Conservation (phyloP, 2,329 filamentous ascomycete genomes). For the Phaeosphaeria sp. region DNA sequence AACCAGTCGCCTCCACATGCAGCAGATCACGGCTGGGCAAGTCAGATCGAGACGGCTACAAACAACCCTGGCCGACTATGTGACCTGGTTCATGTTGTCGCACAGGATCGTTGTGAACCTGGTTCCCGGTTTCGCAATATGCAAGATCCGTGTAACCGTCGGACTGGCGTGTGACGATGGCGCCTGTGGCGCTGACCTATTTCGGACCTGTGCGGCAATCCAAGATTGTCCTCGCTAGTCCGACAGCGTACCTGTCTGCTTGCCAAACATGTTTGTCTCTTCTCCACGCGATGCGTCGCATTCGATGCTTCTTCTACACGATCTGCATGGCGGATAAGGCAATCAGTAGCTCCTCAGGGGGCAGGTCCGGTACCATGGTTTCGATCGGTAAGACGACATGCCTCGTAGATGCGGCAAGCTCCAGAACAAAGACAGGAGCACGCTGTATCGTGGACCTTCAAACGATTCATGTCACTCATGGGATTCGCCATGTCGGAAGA, state of each 20-base stretch:
- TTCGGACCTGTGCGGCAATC: constrained; percentile 40
- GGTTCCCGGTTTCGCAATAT: constrained; percentile 45
- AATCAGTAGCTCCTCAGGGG: constrained; percentile 19
- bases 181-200: constrained; percentile 40
- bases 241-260: constrained; percentile 15
- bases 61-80: constrained; percentile 14
- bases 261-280: constrained; percentile 37
- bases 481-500: neutral
- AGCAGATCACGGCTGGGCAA: neutral
- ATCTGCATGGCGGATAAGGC: constrained; percentile 12
- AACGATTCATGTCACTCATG: neutral
- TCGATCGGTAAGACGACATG: neutral
- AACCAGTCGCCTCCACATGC: neutral
- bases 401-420: neutral
- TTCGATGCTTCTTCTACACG: constrained; percentile 23
- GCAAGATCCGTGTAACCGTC: constrained; percentile 46
- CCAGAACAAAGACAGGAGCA: neutral
- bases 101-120: constrained; percentile 45
- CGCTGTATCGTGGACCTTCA: neutral
- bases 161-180: constrained; percentile 34
- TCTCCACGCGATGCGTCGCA: constrained; percentile 35
- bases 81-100: constrained; percentile 29
- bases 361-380: too few relatives aligned
- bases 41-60: constrained; percentile 16
- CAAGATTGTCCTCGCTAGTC: constrained; percentile 29